Percentiles rank a stretch among this genome's conserved stretches.
Conservation (phyloP, 441 rosid species). For the Jatropha multifida region DNA sequence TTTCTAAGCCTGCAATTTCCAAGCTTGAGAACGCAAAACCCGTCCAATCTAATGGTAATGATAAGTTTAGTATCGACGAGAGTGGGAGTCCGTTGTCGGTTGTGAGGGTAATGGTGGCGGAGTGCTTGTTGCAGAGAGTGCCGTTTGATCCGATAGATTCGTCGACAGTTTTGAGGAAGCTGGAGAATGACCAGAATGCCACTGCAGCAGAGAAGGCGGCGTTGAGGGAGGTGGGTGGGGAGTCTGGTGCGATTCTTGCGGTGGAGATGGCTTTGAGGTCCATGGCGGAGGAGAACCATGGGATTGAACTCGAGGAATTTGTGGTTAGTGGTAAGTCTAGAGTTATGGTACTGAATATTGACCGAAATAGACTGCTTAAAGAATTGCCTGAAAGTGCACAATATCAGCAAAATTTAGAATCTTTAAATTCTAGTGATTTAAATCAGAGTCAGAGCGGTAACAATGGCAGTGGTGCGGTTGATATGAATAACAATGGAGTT, state of each 20-base stretch:
- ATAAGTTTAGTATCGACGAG: conserved; percentile 30
- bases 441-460: conserved; percentile 24
- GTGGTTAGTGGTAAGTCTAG: conserved; percentile 82
- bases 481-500: conserved; percentile 15
- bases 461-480: conserved; percentile 14
- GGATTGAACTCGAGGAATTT: conserved; percentile 80
- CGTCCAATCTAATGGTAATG: conserved; percentile 21
- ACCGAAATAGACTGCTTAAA: conserved; percentile 60
- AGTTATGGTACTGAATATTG: conserved; percentile 81
- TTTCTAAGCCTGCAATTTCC: conserved; percentile 24
- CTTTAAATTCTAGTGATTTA: conserved; percentile 25
- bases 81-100: conserved; percentile 56
- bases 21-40: conserved; percentile 5
- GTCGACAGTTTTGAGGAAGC: conserved; percentile 73
- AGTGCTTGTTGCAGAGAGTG: conserved; percentile 71
- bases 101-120: conserved; percentile 88
- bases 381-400: conserved; percentile 76
- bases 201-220: conserved; percentile 74
- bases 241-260: conserved; percentile 71
- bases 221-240: conserved; percentile 80
- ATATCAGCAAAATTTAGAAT: conserved; percentile 38
- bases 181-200: conserved; percentile 76
- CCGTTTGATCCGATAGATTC: conserved; percentile 82
- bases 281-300: conserved; percentile 82
- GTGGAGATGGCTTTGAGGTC: conserved; percentile 84